Percentiles rank a stretch among this genome's conserved stretches.
These are phyloP conservation scores for Kluyveromyces lactis DNA, from an alignment of 805 yeast genomes.

Conservation along the genomic window DNA sequence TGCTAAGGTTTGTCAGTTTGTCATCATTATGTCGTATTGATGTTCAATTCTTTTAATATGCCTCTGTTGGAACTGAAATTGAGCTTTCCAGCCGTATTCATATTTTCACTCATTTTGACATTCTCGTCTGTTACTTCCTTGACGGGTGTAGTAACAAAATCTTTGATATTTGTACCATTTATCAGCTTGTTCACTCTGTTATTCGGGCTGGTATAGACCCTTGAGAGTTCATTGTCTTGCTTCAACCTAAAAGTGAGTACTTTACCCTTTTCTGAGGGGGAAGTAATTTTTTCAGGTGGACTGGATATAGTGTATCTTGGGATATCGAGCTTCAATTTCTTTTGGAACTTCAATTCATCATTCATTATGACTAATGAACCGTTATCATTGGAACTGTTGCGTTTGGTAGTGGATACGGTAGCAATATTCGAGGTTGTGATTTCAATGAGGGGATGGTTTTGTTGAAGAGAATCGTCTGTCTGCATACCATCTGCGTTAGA, in stretches of 20 bases:
- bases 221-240: constrained; percentile 25
- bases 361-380: background rate
- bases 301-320: constrained; percentile 3
- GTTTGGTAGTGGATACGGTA: background rate
- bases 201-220: constrained; percentile 25
- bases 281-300: background rate
- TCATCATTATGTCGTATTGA: constrained; percentile 4
- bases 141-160: background rate
- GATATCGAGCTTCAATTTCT: constrained; percentile 2
- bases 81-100: background rate
- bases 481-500: background rate
- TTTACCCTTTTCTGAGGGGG: constrained; percentile 21
- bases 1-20: too few relatives aligned
- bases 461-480: background rate
- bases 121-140: background rate
- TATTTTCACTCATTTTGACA: background rate
- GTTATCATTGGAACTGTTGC: constrained; percentile 5
- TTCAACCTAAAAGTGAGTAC: constrained; percentile 28
- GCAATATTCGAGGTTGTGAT: constrained; percentile 7
- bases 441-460: constrained; percentile 4
- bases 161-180: constrained; percentile 11
- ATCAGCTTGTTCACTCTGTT: constrained; percentile 28
- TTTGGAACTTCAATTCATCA: constrained; percentile 1
- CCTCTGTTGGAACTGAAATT: constrained; percentile 1
- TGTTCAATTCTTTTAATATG: constrained; percentile 5